These are phyloP conservation scores for Penicillium sumatraense DNA, from an alignment of 2,329 filamentous ascomycete species.

Conservation along the genomic window DNA sequence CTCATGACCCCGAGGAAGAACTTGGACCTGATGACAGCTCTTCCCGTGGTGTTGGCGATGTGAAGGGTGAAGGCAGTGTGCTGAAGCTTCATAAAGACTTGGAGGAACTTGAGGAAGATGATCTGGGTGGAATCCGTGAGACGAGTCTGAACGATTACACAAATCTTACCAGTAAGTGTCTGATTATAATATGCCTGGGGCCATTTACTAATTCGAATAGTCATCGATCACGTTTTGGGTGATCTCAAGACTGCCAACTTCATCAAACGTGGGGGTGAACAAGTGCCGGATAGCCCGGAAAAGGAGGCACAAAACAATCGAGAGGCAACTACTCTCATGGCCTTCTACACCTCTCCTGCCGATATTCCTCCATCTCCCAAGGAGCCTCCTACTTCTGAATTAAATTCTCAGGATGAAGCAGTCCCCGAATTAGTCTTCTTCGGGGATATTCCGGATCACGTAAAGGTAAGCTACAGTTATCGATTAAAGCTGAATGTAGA, in stretches of 20 bases:
- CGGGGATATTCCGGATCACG: slow-evolving; percentile 47
- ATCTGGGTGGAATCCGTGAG: slow-evolving; percentile 55
- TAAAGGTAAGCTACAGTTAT: slow-evolving; percentile 40
- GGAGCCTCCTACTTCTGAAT: slow-evolving; percentile 46
- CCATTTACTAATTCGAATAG: slow-evolving; percentile 25
- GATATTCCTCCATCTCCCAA: slow-evolving; percentile 54
- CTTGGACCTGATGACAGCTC: slow-evolving; percentile 62
- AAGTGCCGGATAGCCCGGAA: slow-evolving; percentile 45
- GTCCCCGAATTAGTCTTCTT: slow-evolving; percentile 43
- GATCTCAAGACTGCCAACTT: slow-evolving; percentile 41
- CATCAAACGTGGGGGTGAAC: slow-evolving; percentile 48
- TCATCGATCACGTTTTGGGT: slow-evolving; percentile 45
- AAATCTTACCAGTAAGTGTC: slow-evolving; percentile 38
- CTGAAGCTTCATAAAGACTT: slow-evolving; percentile 58
- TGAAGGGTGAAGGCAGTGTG: slow-evolving; percentile 60
- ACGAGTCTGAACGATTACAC: slow-evolving; percentile 43
- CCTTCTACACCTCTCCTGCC: slow-evolving; percentile 50
- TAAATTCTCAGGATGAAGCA: slow-evolving; percentile 37
- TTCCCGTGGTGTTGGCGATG: slow-evolving; percentile 62
- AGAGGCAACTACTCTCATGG: slow-evolving; percentile 54
- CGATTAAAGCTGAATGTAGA: background rate
- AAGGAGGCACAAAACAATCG: slow-evolving; percentile 51
- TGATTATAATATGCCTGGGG: background rate
- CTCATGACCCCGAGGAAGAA: slow-evolving; percentile 67
- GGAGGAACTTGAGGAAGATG: slow-evolving; percentile 64